Evolutionary conservation across 345 rosid genomes (phyloP).

Genomic region (Mercurialis annua): DNA sequence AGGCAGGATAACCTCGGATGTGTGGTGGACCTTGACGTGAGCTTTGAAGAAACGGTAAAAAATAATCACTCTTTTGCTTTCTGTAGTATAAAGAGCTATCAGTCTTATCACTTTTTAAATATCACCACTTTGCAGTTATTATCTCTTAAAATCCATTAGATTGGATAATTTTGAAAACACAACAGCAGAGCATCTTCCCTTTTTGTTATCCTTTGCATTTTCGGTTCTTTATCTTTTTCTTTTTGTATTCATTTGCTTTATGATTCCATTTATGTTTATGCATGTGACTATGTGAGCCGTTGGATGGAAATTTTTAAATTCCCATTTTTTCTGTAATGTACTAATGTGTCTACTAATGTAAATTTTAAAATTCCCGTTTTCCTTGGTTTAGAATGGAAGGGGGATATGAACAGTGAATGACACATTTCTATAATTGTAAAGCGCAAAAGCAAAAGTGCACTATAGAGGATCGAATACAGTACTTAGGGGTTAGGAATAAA

Average conservation of each 20-base stretch:
- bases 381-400: neutral
- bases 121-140: neutral
- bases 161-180: neutral
- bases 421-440: neutral
- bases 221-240: neutral
- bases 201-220: neutral
- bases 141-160: neutral
- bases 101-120: neutral
- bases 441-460: neutral
- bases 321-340: too few relatives aligned
- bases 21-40: neutral
- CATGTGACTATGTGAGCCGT: too few relatives aligned
- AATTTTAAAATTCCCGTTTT: neutral
- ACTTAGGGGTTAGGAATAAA: slow-evolving; percentile 2
- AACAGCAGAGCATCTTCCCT: slow-evolving; percentile 7
- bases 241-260: neutral
- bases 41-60: neutral
- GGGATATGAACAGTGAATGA: neutral
- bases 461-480: neutral
- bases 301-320: too few relatives aligned
- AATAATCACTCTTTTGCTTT: neutral
- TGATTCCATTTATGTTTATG: too few relatives aligned
- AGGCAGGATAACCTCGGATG: slow-evolving; percentile 15
- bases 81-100: neutral
- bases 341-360: too few relatives aligned